Conservation (phyloP, 148 eudicot genomes). For the Rhododendron ovatum region DNA sequence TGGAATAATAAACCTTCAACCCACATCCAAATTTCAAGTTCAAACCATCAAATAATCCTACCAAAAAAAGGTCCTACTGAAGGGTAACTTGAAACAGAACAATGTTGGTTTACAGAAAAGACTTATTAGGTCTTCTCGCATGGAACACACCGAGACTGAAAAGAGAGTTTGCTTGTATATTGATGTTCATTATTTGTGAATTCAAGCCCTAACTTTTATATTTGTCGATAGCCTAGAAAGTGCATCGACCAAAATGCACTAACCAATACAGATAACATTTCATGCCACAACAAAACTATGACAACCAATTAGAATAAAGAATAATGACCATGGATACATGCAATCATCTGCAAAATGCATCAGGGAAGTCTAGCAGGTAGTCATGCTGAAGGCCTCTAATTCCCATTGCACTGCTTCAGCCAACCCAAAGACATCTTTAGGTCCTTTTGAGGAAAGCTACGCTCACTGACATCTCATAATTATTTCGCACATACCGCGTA, state of each 20-base stretch:
- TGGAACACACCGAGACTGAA: neutral
- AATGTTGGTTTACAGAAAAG: neutral
- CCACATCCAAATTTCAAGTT: neutral
- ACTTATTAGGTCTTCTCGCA: neutral
- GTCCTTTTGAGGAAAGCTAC: neutral
- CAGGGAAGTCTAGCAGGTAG: neutral
- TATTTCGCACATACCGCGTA: neutral
- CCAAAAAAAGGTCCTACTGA: neutral
- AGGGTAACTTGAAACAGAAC: neutral
- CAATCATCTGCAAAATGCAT: slow-evolving; percentile 6
- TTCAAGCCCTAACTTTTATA: neutral
- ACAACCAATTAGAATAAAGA: neutral
- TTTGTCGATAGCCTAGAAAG: neutral
- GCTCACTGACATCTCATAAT: neutral
- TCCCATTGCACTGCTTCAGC: neutral
- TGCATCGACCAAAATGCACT: neutral
- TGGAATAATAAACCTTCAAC: neutral
- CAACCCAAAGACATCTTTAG: neutral
- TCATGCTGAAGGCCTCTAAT: neutral
- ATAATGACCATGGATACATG: neutral
- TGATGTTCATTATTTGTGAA: neutral
- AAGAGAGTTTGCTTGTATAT: neutral
- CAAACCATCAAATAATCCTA: neutral
- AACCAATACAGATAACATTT: neutral
- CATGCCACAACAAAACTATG: neutral